Conservation (phyloP, 441 rosid species). For the Syzygium malaccense region DNA sequence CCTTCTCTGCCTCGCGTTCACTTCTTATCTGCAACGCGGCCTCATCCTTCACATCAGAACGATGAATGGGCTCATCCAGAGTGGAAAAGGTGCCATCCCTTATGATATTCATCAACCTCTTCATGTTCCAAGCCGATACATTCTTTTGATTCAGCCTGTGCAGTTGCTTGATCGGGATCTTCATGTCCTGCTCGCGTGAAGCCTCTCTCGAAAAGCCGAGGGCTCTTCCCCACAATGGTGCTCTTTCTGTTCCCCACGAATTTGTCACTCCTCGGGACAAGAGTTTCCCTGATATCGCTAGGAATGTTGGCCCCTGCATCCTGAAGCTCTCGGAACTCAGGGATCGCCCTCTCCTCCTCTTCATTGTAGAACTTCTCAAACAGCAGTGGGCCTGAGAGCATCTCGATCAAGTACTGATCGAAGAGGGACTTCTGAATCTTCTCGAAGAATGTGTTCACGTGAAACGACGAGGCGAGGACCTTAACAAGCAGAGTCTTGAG, state of each 20-base stretch:
- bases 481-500: slow-evolving; percentile 1
- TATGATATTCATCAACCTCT: slow-evolving; percentile 1
- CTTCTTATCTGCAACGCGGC: neutral
- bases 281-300: neutral
- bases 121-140: slow-evolving; percentile 7
- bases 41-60: neutral
- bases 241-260: neutral
- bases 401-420: slow-evolving; percentile 3
- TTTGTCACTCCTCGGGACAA: neutral
- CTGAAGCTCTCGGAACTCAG: neutral
- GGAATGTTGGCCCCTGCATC: neutral
- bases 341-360: neutral
- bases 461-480: slow-evolving; percentile 1
- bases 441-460: slow-evolving; percentile 2
- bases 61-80: neutral
- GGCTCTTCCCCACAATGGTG: neutral
- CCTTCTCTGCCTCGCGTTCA: neutral
- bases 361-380: neutral
- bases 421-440: slow-evolving; percentile 4
- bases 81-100: neutral
- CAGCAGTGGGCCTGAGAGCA: neutral
- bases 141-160: neutral
- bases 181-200: neutral
- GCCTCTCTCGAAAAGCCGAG: neutral
- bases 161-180: neutral